These are phyloP conservation scores for Nicotiana attenuata DNA, from an alignment of 257 asterid species.

Conservation along the genomic window DNA sequence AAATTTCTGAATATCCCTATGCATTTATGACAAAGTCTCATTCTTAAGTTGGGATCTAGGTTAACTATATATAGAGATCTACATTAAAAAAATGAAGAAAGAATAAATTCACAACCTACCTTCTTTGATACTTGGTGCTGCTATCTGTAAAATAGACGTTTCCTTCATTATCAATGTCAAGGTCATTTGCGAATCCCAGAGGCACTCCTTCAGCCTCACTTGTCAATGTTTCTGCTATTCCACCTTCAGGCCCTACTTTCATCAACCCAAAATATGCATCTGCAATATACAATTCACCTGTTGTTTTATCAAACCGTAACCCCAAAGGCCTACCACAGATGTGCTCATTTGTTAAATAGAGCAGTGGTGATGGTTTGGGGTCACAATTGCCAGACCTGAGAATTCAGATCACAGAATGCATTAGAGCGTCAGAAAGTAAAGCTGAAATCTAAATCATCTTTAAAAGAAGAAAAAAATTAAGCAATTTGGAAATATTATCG, in stretches of 20 bases:
- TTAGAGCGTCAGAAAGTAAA: neutral
- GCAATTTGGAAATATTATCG: neutral
- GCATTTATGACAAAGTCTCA: neutral
- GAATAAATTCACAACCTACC: constrained; percentile 32
- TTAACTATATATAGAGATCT: neutral
- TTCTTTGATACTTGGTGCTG: constrained; percentile 68
- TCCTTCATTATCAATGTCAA: constrained; percentile 81
- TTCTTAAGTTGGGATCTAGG: neutral
- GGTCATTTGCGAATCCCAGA: constrained; percentile 71
- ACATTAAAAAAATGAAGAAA: neutral
- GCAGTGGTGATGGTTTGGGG: constrained; percentile 49
- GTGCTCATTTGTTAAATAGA: constrained; percentile 81
- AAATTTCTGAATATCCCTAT: neutral
- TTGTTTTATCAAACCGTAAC: constrained; percentile 61
- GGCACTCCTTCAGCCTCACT: constrained; percentile 86
- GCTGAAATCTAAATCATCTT: neutral
- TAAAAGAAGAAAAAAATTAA: neutral
- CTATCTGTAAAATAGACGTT: constrained; percentile 88
- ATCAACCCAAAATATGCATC: constrained; percentile 93
- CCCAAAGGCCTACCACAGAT: constrained; percentile 98
- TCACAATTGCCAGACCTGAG: constrained; percentile 73
- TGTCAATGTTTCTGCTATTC: constrained; percentile 63
- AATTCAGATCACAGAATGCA: constrained; percentile 9
- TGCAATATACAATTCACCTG: constrained; percentile 81
- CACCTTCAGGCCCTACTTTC: constrained; percentile 96